phyloP scores from a whole-genome alignment of 2,329 filamentous ascomycete species.

The Fusarium hainanense region DNA sequence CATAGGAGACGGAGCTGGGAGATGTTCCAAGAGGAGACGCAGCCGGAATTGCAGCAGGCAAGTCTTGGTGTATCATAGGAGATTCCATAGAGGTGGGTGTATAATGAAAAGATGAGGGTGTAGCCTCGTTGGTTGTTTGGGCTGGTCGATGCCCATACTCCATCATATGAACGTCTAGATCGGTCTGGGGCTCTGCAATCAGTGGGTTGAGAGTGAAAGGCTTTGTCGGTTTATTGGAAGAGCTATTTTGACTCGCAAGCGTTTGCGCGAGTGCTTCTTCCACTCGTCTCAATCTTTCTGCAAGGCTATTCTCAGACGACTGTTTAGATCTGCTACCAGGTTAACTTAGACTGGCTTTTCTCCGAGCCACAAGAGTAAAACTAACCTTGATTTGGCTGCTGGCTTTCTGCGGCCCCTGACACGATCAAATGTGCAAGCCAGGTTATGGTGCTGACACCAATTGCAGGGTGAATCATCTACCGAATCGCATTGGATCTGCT shows the following conservation, averaged over 20 bases:
- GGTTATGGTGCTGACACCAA: slow-evolving; percentile 42
- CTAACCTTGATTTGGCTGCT: slow-evolving; percentile 29
- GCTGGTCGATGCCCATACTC: background rate
- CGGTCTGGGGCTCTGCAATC: background rate
- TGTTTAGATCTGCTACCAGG: slow-evolving; percentile 15
- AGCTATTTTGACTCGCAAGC: slow-evolving; percentile 11
- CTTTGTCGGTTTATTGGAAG: no score
- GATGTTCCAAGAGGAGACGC: slow-evolving; percentile 13
- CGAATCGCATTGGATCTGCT: slow-evolving; percentile 41
- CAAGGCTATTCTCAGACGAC: slow-evolving; percentile 31
- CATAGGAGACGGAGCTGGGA: slow-evolving; percentile 32
- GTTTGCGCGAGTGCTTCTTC: slow-evolving; percentile 37
- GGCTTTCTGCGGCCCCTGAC: slow-evolving; percentile 39
- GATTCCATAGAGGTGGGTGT: slow-evolving; percentile 4
- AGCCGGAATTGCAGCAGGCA: background rate
- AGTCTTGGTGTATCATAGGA: background rate
- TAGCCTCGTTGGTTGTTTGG: background rate
- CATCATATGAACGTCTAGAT: background rate
- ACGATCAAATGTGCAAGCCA: slow-evolving; percentile 43
- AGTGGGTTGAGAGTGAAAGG: slow-evolving; percentile 11
- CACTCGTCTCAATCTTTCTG: slow-evolving; percentile 39
- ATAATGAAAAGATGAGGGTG: slow-evolving; percentile 6
- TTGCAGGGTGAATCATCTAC: slow-evolving; percentile 28
- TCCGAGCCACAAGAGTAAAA: background rate
- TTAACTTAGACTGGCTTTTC: background rate